Conservation (phyloP, 352 stramenopile species). For the Globisporangium nagaii region DNA sequence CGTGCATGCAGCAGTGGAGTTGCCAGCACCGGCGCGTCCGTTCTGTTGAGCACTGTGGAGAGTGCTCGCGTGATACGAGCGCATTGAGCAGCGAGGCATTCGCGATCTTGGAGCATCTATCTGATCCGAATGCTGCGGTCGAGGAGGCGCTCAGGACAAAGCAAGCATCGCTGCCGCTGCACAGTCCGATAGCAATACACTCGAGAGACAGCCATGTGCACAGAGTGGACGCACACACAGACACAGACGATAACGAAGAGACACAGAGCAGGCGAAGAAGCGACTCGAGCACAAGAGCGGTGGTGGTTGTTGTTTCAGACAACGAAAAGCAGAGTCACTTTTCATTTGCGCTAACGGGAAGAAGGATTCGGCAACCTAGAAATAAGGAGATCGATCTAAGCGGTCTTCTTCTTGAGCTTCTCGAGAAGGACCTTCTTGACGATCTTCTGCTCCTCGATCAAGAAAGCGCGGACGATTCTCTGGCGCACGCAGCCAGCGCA, state of each 20-base stretch:
- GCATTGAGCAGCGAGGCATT: no score
- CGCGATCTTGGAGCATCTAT: no score
- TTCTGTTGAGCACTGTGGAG: no score
- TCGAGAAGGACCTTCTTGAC: slow-evolving; percentile 98
- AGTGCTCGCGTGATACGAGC: no score
- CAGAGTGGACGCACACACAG: neutral
- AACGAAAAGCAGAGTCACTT: slow-evolving; percentile 5
- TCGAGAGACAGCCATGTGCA: no score
- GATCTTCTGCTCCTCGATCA: slow-evolving; percentile 99
- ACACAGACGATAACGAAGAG: no score
- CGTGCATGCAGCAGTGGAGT: no score
- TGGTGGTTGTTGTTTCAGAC: slow-evolving; percentile 7
- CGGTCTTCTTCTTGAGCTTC: slow-evolving; percentile 89
- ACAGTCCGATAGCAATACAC: no score
- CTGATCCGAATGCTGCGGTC: no score
- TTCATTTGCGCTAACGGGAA: slow-evolving; percentile 14
- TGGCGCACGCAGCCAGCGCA: slow-evolving; percentile 93
- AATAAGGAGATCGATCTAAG: slow-evolving; percentile 27
- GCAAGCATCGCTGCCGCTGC: no score
- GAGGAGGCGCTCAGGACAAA: no score
- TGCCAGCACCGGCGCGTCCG: no score
- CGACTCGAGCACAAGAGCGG: neutral
- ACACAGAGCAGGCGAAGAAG: neutral
- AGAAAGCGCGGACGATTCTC: slow-evolving; percentile 96
- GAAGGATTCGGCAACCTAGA: slow-evolving; percentile 13